Evolutionary conservation across 2,329 filamentous ascomycete species (phyloP).

Genomic region (Aspergillus novofumigatus): DNA sequence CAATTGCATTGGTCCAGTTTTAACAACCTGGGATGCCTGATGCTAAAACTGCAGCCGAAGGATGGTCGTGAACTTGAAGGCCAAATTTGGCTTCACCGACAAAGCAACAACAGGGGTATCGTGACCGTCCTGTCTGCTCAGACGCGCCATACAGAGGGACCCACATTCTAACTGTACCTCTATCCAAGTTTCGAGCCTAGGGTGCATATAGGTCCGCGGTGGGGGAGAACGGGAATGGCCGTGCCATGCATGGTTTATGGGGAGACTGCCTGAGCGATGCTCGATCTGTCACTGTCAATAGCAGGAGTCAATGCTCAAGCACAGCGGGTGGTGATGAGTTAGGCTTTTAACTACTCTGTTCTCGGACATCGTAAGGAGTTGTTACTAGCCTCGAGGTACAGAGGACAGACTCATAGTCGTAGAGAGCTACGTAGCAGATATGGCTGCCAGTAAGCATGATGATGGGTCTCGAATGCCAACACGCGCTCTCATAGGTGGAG

Average conservation of each 20-base stretch:
- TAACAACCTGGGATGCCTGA: too few species aligned
- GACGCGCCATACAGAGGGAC: not conserved
- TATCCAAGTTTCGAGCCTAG: not conserved
- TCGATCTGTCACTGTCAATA: not conserved
- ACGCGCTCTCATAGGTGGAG: slow-evolving; percentile 16
- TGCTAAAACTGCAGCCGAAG: not conserved
- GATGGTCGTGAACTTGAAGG: not conserved
- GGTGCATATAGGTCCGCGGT: not conserved
- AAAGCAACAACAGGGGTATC: not conserved
- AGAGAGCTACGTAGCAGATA: not conserved
- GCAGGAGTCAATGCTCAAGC: not conserved
- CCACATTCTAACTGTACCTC: not conserved
- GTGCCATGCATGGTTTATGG: not conserved
- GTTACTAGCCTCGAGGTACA: not conserved
- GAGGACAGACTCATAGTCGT: too few species aligned
- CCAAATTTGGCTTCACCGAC: not conserved
- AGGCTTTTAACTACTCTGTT: not conserved
- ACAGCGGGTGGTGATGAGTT: not conserved
- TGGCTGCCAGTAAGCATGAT: not conserved
- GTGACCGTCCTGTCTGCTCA: not conserved
- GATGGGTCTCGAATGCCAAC: slow-evolving; percentile 1
- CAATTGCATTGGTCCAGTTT: not conserved
- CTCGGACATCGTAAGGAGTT: not conserved
- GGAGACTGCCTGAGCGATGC: not conserved
- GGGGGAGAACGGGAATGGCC: not conserved